Evolutionary conservation across 371 early-diverging fungal species (phyloP), one percentile per base, ranked within the genome.

Genomic region (Choanephora cucurbitarum): DNA sequence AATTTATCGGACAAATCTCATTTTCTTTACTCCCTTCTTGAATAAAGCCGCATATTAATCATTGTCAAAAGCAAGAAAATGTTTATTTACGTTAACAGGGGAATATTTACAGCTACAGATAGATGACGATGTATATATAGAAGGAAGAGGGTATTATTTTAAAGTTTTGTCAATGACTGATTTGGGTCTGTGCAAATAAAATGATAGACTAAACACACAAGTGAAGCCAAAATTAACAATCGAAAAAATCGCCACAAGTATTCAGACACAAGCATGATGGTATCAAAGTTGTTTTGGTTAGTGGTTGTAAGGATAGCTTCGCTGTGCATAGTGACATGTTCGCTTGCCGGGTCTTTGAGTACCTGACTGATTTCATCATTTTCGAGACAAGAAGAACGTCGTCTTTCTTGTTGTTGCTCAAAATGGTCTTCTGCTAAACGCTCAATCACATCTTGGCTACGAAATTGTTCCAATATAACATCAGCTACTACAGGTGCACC

Each of bases 371-470:
- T 46, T 42, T 19, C 37, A 15, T 57, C 37, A 11, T 42, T 23
- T 41, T 57, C 10, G 46, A 48, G 5, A 34, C 45, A 14, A 44
- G 44, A 44, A 24, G 49, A 33, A 31, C 15, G 33, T n/a, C 53
- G 42, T 51, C 54, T 53, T 46, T 54, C 31, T 49, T 41, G 46
- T 28, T 62, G 49, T 34, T 62, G 52, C 21, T 57, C 44, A 23
- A 41, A 61, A 28, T 70, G 65, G 21, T 57, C 49, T 39, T 69
- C 73, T 13, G 70, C 73, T n/a, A 62, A 44, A 32, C 51, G 46
- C 50, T 73, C 73, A 53, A 73, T 73, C 22, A 73, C 67, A 49
- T 73, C 73, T 44, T 69, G 73, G 28, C 73, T 70, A 19, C 54
- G 59, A 44, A 73, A 45, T 50, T 73, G 73, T 45, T 67, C 65